Evolutionary conservation across 148 eudicot genomes (phyloP).

Genomic region (Rhododendron ovatum): DNA sequence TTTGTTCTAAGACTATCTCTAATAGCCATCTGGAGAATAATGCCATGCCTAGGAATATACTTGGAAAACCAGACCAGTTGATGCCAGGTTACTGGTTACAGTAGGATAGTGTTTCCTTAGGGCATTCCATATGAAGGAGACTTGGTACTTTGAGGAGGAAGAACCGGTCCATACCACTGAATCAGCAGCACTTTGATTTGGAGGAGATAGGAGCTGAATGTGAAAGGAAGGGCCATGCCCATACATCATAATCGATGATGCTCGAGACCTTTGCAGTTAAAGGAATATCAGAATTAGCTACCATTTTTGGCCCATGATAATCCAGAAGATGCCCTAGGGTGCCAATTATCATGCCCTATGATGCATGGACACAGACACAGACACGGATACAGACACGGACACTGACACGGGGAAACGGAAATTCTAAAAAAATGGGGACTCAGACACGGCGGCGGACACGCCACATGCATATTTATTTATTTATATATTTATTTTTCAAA

Average conservation of each 20-base stretch:
- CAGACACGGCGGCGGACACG: too few relatives aligned
- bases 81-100: background rate
- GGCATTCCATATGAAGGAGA: background rate
- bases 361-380: too few relatives aligned
- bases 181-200: background rate
- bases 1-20: background rate
- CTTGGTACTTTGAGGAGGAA: background rate
- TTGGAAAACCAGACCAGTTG: background rate
- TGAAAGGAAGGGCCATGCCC: background rate
- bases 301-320: background rate
- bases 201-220: background rate
- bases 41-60: background rate
- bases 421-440: too few relatives aligned
- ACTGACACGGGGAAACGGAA: too few relatives aligned
- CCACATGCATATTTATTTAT: too few relatives aligned
- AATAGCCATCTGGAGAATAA: background rate
- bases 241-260: background rate
- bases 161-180: background rate
- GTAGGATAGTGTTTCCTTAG: background rate
- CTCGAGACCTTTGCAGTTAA: background rate
- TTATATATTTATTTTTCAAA: too few relatives aligned
- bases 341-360: background rate
- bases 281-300: background rate
- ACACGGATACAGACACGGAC: too few relatives aligned
- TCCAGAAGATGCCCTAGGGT: background rate